phyloP scores from a whole-genome alignment of 148 eudicot genomes.

The Silene uniflora region DNA sequence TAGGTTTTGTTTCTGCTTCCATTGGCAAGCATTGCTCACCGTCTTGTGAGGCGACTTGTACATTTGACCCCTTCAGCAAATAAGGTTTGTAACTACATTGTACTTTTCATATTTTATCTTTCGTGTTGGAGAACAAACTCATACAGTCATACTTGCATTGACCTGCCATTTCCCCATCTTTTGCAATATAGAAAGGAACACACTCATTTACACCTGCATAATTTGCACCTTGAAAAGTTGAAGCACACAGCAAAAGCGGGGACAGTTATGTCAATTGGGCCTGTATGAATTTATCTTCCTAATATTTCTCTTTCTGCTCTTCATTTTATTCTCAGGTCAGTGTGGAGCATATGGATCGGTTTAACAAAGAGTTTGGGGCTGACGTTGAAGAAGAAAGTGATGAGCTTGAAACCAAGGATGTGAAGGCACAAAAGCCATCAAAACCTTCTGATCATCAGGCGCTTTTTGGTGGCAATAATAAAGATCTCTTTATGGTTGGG shows the following conservation, averaged over 20 bases:
- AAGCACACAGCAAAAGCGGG: neutral
- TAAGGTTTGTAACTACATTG: constrained; percentile 48
- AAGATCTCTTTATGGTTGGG: constrained; percentile 89
- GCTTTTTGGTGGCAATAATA: constrained; percentile 76
- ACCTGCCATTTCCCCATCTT: neutral
- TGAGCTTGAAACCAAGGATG: constrained; percentile 26
- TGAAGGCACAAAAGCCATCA: constrained; percentile 37
- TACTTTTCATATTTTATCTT: constrained; percentile 6
- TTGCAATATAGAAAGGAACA: neutral
- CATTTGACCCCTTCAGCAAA: constrained; percentile 63
- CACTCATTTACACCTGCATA: neutral
- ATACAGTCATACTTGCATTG: neutral
- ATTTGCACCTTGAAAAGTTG: neutral
- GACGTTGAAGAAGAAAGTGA: constrained; percentile 38
- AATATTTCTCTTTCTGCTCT: constrained; percentile 17
- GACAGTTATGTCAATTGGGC: neutral
- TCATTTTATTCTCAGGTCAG: constrained; percentile 46
- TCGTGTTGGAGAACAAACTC: neutral
- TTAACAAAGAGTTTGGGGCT: constrained; percentile 62
- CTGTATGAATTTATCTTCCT: neutral
- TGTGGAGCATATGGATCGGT: constrained; percentile 71
- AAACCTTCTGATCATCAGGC: constrained; percentile 80
- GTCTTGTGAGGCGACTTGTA: constrained; percentile 71
- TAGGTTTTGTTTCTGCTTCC: constrained; percentile 87
- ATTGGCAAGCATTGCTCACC: constrained; percentile 74